Evolutionary conservation across 2,329 filamentous ascomycete genomes (phyloP), one percentile per base, ranked within the genome.

Genomic region (Ambrosiella cleistominuta): DNA sequence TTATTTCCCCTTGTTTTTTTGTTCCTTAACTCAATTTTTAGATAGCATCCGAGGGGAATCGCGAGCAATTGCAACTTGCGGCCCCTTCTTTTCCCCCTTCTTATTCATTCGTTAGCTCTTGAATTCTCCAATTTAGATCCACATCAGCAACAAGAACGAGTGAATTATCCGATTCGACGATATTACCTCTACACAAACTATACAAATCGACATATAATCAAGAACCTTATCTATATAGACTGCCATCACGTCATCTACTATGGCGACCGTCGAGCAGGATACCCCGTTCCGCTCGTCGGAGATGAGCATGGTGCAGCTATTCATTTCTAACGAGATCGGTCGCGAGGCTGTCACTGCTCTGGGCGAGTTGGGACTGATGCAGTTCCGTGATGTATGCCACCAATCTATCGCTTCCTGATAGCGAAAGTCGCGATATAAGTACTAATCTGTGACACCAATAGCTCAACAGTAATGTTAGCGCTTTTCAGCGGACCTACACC

Each of bases 261-360:
- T 64, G 63, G 85, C 85, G 82, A 80, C 80, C 71, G 75, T 78
- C 64, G 73, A 75, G 70, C 74, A 88, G 75, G 89, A 97, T 75
- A 95, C 90, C 72, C 87, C 96, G 77, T 97, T 98, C 83, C 91
- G 94, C 80, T 98, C 93, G 70, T 88, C 89, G 87, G 88, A 96
- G 73, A 98, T 98, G 93, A 96, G 89, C 79, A 85, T 98, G 85
- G 95, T 95, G 68, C 93, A 98, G 83, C 85, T 98, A 68, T 98
- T 97, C 74, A 94, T 98, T 67, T 88, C 93, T 68, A 97, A 96
- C 70, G 93, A 98, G 78, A 97, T 98, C 66, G 91, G 93, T 66
- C 83, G 93, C 69, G 94, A 98, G 75, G 91, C 96, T 66, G 90
- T 97, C 63, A 95, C 90, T 68, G 91, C 91, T 59, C 77, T 98